Percentiles rank a stretch among this genome's conserved stretches.
phyloP scores from a whole-genome alignment of 2,329 filamentous ascomycete genomes.

The Stachybotrys echinatus region DNA sequence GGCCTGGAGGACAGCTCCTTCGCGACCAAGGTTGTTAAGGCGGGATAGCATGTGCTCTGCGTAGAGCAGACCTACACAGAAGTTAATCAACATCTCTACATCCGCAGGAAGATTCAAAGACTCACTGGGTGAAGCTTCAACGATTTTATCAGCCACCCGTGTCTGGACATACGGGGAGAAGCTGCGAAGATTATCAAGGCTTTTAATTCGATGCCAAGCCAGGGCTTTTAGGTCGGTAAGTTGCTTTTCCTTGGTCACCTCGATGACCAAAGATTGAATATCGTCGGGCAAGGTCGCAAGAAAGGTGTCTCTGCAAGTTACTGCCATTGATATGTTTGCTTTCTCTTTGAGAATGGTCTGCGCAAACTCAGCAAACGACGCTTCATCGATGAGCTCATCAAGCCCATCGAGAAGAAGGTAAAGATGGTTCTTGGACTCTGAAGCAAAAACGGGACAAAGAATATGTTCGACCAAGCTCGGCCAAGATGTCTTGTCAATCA shows the following conservation, averaged over 20 bases:
- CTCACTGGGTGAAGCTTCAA: conserved; percentile 24
- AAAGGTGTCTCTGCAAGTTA: conserved; percentile 16
- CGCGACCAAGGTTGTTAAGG: conserved; percentile 23
- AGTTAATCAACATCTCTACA: neutral
- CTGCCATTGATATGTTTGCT: conserved; percentile 16
- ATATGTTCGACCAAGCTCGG: conserved; percentile 14
- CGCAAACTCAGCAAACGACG: conserved; percentile 12
- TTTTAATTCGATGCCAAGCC: conserved; percentile 19
- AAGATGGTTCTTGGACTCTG: conserved; percentile 13
- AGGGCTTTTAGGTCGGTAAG: conserved; percentile 18
- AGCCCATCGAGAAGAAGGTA: conserved; percentile 26
- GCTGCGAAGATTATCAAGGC: conserved; percentile 13
- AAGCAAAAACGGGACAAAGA: conserved; percentile 16
- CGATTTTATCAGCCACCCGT: conserved; percentile 20
- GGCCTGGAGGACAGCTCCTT: conserved; percentile 23
- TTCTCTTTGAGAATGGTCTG: conserved; percentile 15
- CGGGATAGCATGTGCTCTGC: conserved; percentile 25
- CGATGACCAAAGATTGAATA: neutral
- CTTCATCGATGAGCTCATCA: conserved; percentile 18
- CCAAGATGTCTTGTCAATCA: conserved; percentile 8
- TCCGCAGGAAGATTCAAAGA: no score
- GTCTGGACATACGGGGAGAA: conserved; percentile 23
- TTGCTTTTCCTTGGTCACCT: conserved; percentile 20
- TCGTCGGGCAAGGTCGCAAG: conserved; percentile 4
- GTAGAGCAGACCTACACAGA: conserved; percentile 28